Percentiles rank a stretch among this genome's conserved stretches.
phyloP scores from a whole-genome alignment of 2,329 filamentous ascomycete species.

The Gaeumannomyces tritici region DNA sequence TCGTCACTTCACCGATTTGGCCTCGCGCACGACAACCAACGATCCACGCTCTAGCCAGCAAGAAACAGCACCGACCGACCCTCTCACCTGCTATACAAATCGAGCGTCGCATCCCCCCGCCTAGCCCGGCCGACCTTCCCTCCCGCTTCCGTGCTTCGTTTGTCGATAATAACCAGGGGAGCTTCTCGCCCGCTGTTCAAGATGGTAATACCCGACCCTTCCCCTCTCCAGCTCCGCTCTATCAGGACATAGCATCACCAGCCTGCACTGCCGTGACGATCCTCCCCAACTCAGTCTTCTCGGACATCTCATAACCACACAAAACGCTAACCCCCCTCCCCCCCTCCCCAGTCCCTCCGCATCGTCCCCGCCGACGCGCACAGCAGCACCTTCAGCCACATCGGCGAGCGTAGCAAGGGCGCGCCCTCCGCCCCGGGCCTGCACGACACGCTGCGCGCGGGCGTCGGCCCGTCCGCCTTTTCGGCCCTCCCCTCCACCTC shows the following conservation, averaged over 20 bases:
- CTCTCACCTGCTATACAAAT: neutral
- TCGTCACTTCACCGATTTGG: neutral
- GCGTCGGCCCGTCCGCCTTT: slow-evolving; percentile 56
- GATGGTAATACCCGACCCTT: slow-evolving; percentile 43
- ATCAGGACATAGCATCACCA: neutral
- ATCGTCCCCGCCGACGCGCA: slow-evolving; percentile 67
- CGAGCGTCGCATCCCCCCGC: neutral
- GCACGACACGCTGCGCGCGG: slow-evolving; percentile 84
- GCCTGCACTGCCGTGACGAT: neutral
- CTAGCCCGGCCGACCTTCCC: too few species aligned
- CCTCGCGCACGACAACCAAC: neutral
- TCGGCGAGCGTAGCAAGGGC: slow-evolving; percentile 43
- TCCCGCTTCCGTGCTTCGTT: too few species aligned
- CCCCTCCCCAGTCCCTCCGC: slow-evolving; percentile 63
- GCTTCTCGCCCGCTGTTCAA: slow-evolving; percentile 20
- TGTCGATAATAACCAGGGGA: neutral
- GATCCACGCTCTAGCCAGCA: neutral
- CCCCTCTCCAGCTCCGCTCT: neutral
- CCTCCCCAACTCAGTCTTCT: slow-evolving; percentile 2
- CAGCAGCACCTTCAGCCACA: slow-evolving; percentile 56
- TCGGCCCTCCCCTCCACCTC: slow-evolving; percentile 26
- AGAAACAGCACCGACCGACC: neutral
- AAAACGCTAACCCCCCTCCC: slow-evolving; percentile 9
- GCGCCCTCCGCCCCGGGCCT: slow-evolving; percentile 89
- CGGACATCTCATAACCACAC: neutral